Conservation (phyloP, 306 rosid genomes). For the Purshia tridentata region DNA sequence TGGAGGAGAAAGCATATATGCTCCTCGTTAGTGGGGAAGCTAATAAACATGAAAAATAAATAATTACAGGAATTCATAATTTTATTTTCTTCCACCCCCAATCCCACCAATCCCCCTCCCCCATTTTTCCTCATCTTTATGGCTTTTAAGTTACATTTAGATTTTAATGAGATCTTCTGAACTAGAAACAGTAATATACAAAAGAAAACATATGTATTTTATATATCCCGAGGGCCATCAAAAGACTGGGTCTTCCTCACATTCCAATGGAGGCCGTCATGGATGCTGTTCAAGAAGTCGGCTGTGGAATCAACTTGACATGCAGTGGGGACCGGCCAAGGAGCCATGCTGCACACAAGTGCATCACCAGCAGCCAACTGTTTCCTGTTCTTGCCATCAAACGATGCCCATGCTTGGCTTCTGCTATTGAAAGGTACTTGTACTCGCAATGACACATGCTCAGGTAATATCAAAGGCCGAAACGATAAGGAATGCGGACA, state of each 20-base stretch:
- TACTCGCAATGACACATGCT: conserved; percentile 78
- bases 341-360: conserved; percentile 94
- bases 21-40: not conserved
- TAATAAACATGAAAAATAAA: not conserved
- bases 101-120: not conserved
- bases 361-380: conserved; percentile 86
- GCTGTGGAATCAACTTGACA: conserved; percentile 77
- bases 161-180: not conserved
- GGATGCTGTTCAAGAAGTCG: conserved; percentile 87
- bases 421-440: conserved; percentile 89
- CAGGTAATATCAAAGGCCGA: conserved; percentile 86
- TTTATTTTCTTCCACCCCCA: not conserved
- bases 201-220: conserved; percentile 9
- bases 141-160: conserved; percentile 1
- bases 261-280: conserved; percentile 97
- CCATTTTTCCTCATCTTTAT: not conserved
- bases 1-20: not conserved
- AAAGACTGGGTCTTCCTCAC: conserved; percentile 75
- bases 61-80: not conserved
- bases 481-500: conserved; percentile 91
- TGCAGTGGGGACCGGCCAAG: conserved; percentile 98
- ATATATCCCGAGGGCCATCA: conserved; percentile 75
- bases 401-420: conserved; percentile 94
- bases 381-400: conserved; percentile 92
- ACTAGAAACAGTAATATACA: not conserved